Conservation (phyloP, 129 eudicot species). For the Saposhnikovia divaricata region DNA sequence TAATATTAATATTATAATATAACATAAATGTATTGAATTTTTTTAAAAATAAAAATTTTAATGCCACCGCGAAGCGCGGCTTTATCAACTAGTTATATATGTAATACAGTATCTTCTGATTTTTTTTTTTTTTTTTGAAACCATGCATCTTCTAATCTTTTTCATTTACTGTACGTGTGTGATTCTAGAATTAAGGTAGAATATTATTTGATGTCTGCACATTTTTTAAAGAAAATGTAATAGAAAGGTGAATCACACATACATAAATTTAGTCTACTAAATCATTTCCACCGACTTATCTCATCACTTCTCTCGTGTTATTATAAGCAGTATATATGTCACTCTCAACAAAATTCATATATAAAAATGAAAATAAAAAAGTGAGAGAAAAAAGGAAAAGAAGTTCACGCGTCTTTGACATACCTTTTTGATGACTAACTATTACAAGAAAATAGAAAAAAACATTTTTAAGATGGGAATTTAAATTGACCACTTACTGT, state of each 20-base stretch:
- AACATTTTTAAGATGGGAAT: background rate
- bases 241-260: background rate
- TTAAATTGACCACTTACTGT: background rate
- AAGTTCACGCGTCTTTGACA: constrained; percentile 11
- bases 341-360: background rate
- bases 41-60: no score
- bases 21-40: no score
- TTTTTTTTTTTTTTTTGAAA: no score
- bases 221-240: background rate
- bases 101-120: no score
- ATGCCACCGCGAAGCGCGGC: no score
- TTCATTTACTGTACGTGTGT: background rate
- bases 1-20: no score
- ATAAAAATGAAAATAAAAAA: no score
- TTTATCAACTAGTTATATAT: no score
- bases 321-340: background rate
- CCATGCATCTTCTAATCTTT: background rate
- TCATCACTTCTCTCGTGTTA: background rate
- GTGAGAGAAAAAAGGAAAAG: background rate
- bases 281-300: constrained; percentile 9
- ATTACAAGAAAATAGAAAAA: background rate
- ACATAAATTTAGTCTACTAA: background rate
- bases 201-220: background rate
- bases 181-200: background rate
- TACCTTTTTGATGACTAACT: background rate